These are phyloP conservation scores for Pseudonitzschia delicatissima DNA, from an alignment of 108 stramenopile genomes.

Conservation along the genomic window DNA sequence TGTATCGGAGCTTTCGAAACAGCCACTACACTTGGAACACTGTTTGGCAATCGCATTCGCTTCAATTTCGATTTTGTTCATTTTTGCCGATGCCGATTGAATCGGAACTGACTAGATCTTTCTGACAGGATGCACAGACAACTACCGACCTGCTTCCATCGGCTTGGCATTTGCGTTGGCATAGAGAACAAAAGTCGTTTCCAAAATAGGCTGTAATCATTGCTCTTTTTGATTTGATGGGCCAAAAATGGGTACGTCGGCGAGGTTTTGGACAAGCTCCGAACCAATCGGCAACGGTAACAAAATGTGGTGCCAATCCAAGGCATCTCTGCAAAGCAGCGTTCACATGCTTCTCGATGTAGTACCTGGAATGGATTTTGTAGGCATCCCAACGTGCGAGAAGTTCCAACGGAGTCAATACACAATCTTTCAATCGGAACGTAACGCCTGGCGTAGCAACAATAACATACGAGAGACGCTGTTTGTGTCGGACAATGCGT, in stretches of 20 bases:
- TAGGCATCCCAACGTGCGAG: conserved; percentile 88
- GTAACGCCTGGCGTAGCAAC: conserved; percentile 74
- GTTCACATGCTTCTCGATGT: conserved; percentile 85
- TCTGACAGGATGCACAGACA: conserved; percentile 59
- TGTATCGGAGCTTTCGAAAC: conserved; percentile 61
- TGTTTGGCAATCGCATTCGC: conserved; percentile 52
- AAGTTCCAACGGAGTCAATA: conserved; percentile 81
- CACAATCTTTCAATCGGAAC: conserved; percentile 76
- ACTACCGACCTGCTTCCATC: conserved; percentile 62
- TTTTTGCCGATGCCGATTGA: conserved; percentile 43
- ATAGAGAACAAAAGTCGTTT: conserved; percentile 71
- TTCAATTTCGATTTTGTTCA: conserved; percentile 50
- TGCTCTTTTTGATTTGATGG: conserved; percentile 50
- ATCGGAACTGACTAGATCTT: conserved; percentile 38
- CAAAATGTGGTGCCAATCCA: conserved; percentile 62
- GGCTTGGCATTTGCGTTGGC: conserved; percentile 66
- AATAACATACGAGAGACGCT: conserved; percentile 82
- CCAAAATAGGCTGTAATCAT: conserved; percentile 86
- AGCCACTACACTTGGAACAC: conserved; percentile 71
- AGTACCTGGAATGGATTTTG: conserved; percentile 74
- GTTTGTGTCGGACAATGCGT: conserved; percentile 70
- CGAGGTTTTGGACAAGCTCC: conserved; percentile 75
- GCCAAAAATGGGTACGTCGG: conserved; percentile 80
- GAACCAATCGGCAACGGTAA: conserved; percentile 75
- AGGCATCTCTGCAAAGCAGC: conserved; percentile 82